These are phyloP conservation scores for Cercophora newfieldiana DNA, from an alignment of 495 filamentous ascomycete genomes.

Conservation along the genomic window DNA sequence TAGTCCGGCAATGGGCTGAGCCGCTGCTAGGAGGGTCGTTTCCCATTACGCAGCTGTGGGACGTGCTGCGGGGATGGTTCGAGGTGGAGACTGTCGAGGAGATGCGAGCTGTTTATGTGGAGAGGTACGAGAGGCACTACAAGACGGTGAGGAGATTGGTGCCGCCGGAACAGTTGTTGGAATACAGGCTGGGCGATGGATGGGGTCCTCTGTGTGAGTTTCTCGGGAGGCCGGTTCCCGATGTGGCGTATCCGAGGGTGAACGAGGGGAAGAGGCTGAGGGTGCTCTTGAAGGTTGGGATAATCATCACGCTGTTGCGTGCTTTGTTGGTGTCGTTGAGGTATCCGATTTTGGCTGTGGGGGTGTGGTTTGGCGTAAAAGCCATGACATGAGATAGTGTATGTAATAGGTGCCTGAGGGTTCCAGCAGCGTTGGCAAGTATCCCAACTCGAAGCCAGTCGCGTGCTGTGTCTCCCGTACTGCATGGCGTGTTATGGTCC, in stretches of 20 bases:
- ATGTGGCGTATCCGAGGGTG: conserved; percentile 4
- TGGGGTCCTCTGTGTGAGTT: conserved; percentile 43
- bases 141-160: conserved; percentile 21
- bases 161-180: conserved; percentile 23
- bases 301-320: background rate
- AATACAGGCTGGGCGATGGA: conserved; percentile 32
- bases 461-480: too few species aligned
- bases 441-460: too few species aligned
- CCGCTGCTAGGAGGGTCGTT: background rate
- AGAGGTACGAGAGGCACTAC: conserved; percentile 11
- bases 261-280: background rate
- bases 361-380: background rate
- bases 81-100: background rate
- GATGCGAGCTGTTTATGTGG: background rate
- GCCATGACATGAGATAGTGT: background rate
- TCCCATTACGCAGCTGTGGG: background rate
- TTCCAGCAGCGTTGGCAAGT: too few species aligned
- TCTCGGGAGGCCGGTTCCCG: conserved; percentile 32
- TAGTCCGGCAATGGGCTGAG: background rate
- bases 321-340: background rate
- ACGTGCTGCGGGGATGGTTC: background rate
- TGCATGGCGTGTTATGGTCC: too few species aligned
- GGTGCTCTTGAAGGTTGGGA: background rate
- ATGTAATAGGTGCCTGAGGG: too few species aligned
- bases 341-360: background rate